Evolutionary conservation across 2,329 filamentous ascomycete species (phyloP).

Genomic region (Aciculosporium take): DNA sequence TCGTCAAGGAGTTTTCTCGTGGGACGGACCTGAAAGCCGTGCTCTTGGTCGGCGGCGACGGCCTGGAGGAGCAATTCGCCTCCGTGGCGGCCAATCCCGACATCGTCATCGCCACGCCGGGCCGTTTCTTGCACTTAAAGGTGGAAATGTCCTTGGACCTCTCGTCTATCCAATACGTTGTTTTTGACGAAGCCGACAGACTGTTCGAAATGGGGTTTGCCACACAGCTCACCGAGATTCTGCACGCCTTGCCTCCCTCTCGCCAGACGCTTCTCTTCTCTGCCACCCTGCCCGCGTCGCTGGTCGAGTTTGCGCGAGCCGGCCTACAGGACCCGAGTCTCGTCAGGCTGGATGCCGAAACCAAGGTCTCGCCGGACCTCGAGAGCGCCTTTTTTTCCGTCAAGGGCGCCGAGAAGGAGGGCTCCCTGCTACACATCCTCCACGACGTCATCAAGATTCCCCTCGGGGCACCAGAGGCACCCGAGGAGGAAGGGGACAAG

Average conservation of each 20-base stretch:
- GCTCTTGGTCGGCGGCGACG: conserved; percentile 86
- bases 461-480: conserved; percentile 42
- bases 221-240: conserved; percentile 80
- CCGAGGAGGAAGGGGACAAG: conserved; percentile 30
- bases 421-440: conserved; percentile 74
- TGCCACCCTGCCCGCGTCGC: conserved; percentile 79
- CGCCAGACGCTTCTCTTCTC: conserved; percentile 91
- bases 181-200: conserved; percentile 94
- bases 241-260: conserved; percentile 69
- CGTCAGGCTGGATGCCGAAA: conserved; percentile 82
- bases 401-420: conserved; percentile 89
- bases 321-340: conserved; percentile 85
- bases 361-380: conserved; percentile 91
- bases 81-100: conserved; percentile 91
- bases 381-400: conserved; percentile 89
- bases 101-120: conserved; percentile 92
- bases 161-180: conserved; percentile 83
- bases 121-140: conserved; percentile 90
- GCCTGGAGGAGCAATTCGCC: conserved; percentile 85
- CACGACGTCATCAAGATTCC: conserved; percentile 91
- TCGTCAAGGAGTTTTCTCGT: conserved; percentile 83
- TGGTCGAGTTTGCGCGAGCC: conserved; percentile 91
- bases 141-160: conserved; percentile 91
- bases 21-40: conserved; percentile 88
- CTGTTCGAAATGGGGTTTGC: conserved; percentile 99